Evolutionary conservation across 768 basidiomycete genomes (phyloP), one percentile per base, ranked within the genome.

Genomic region (Pleurotus salmoneostramineus): DNA sequence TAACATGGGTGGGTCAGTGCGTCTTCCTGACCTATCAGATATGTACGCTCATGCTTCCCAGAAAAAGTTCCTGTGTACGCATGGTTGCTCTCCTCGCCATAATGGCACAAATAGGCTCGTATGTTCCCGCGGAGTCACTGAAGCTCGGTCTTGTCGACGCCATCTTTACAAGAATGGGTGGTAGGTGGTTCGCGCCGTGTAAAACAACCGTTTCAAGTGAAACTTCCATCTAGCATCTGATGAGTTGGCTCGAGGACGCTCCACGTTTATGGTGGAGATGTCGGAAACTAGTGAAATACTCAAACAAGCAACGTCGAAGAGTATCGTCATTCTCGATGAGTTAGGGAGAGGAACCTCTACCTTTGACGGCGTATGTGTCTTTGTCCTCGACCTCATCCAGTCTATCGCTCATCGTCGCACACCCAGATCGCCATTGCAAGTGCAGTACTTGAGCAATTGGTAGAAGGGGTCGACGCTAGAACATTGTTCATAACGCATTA

Each of bases 231-330:
- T 36, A 88, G 96, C 96, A 0, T 89, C 85, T 7, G 96, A 98
- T 67, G 93, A 97, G 62, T 71, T 98, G 27, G 82, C 85, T 5
- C 81, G 89, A 40, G 94, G 94, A 0, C 84, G 92, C 6, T 96
- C 94, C 0, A 98, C 91, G 0, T 97, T 98, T 69, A 97, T 97
- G 95, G 92, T 98, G 3, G 96, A 99, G 71, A 88, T 98, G 79
- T 80, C 89, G 4, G 95, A 98, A 69, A 97, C 95, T 0, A 89
- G 87, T 64, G 92, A 97, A 64, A 95, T 98, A 57, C 72, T 98
- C 11, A 80, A 85, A 36, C 77, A 84, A 3, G 89, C 92, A 0
- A 90, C 93, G 0, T 69, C 78, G 3, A 80, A 79, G 33, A 93
- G 91, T 51, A 78, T 98, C 8, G 90, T 99, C 10, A 89, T 99